These are phyloP conservation scores for Nelumbo lutea DNA, from an alignment of 164 flowering plant genomes.

Conservation along the genomic window DNA sequence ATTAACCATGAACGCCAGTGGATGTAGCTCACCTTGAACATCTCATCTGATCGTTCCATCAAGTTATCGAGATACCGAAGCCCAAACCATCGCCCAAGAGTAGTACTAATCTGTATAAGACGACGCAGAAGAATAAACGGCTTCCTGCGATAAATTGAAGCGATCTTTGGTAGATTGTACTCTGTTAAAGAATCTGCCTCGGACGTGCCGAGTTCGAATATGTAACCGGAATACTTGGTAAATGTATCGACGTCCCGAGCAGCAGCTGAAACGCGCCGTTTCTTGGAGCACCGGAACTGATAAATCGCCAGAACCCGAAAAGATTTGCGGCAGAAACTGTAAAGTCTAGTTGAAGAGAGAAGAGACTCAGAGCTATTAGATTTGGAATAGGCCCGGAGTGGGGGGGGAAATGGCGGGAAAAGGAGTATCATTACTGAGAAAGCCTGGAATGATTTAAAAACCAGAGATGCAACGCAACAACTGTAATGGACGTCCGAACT, in stretches of 20 bases:
- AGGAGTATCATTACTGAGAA: conserved; percentile 4
- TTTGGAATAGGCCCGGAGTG: conserved; percentile 19
- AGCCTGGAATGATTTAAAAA: not conserved
- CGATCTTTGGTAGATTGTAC: conserved; percentile 48
- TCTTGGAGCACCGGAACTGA: conserved; percentile 5
- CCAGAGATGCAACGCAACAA: no score
- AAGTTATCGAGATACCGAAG: conserved; percentile 49
- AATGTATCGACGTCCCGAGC: conserved; percentile 48
- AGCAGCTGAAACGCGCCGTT: conserved; percentile 14
- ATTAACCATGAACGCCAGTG: not conserved
- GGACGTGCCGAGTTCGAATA: conserved; percentile 48
- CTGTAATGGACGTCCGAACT: no score
- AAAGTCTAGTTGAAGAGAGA: not conserved
- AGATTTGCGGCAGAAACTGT: not conserved
- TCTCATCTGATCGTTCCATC: conserved; percentile 49
- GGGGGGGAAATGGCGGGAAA: conserved; percentile 16
- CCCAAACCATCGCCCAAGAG: conserved; percentile 74
- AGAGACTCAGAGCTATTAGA: not conserved
- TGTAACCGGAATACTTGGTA: conserved; percentile 78
- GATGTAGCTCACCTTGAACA: conserved; percentile 59
- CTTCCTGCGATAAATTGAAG: conserved; percentile 46
- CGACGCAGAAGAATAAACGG: conserved; percentile 68
- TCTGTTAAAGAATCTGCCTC: conserved; percentile 52
- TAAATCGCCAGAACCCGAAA: not conserved
- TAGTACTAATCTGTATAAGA: conserved; percentile 51